phyloP scores from a whole-genome alignment of 2,329 filamentous ascomycete genomes.

The Colletotrichum sp. region DNA sequence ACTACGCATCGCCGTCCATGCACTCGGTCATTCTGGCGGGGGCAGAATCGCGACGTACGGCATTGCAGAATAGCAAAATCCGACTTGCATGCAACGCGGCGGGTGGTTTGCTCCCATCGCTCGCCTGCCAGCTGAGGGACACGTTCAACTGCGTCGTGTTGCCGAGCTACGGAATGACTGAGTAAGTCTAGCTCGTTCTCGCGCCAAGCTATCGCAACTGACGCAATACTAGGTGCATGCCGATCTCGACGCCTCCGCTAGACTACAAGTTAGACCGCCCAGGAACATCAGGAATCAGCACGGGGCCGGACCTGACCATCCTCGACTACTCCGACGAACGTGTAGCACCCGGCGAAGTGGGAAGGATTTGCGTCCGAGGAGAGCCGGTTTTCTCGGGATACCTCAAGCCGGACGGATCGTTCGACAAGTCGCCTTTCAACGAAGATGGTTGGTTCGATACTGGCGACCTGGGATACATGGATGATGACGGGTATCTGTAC shows the following conservation, averaged over 20 bases:
- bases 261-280: conserved; percentile 55
- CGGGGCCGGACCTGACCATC: conserved; percentile 57
- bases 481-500: conserved; percentile 55
- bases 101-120: conserved; percentile 55
- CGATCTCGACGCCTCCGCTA: conserved; percentile 60
- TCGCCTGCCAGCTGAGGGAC: conserved; percentile 52
- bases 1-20: conserved; percentile 64
- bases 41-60: conserved; percentile 41
- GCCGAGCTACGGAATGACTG: conserved; percentile 65
- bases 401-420: conserved; percentile 43
- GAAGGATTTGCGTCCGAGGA: conserved; percentile 56
- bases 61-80: conserved; percentile 48
- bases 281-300: conserved; percentile 57
- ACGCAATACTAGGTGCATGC: conserved; percentile 50
- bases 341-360: conserved; percentile 39
- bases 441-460: conserved; percentile 58
- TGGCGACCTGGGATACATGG: conserved; percentile 58
- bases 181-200: conserved; percentile 33
- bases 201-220: neutral
- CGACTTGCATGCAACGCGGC: conserved; percentile 62
- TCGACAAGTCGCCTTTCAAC: conserved; percentile 52
- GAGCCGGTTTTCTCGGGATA: conserved; percentile 58
- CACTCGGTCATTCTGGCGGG: conserved; percentile 59
- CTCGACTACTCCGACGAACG: conserved; percentile 44
- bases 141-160: conserved; percentile 57